Base-by-base conservation (phyloP, 768 basidiomycete species). In the Lactarius evosmus region DNA sequence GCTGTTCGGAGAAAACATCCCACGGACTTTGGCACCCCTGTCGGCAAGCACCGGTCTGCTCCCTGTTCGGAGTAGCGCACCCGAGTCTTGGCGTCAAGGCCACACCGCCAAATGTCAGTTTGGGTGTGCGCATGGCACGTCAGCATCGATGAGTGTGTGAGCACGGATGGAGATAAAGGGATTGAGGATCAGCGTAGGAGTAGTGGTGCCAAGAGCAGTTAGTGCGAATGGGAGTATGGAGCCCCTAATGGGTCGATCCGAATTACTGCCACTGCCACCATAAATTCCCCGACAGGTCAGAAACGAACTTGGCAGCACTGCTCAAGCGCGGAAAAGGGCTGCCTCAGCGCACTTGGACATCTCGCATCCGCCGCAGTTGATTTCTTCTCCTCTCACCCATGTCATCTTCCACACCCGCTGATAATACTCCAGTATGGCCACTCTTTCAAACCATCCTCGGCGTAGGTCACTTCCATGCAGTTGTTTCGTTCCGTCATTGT, bases 401-500 rank as follows among this genome's bases (percentile, higher is more conserved):
- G 62, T 66, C 66, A 22, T 38, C 46, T 8, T 32, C 56, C 4
- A 34, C 49, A 25, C 30, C 60, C 2, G 22, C 11, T 11, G 56
- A 17, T 2, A n/a, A 67, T 7, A 70, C 70, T 7, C 80, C 81
- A 12, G 68, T 84, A 54, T 74, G 69, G 56, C 74, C 79, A 6
- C 78, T 87, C 17, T 76, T 87, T 34, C 66, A 80, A 62, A 84
- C 83, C 16, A 85, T 87, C 41, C 84, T 86, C 73, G 79, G 81
- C 63, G 86, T 86, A 62, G 57, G 82, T 62, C 27, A 19, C 6
- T 33, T 9, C 5, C 6, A 34, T 19, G 0, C 22, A 38, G 0
- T 40, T 19, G 4, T 50, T 32, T 33, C 56, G 16, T 38, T n/a
- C 32, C 58, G 1, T n/a, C 52, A 4, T 53, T 3, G 12, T 16